phyloP scores from a whole-genome alignment of 2,329 filamentous ascomycete species.

The Xylariales sp. region DNA sequence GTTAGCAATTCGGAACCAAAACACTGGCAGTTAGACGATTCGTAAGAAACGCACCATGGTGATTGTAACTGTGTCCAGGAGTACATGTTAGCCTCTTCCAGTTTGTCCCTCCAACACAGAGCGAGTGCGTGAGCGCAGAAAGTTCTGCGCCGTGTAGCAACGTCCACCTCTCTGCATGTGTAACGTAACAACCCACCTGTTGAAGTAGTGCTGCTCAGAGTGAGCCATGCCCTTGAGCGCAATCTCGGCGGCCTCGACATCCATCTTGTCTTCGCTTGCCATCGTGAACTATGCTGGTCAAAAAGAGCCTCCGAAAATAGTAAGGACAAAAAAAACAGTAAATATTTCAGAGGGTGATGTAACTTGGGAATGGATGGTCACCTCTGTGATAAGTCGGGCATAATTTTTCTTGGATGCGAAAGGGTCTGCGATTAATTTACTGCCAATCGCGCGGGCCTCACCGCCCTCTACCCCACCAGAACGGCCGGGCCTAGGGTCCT shows the following conservation, averaged over 20 bases:
- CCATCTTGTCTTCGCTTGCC: conserved; percentile 45
- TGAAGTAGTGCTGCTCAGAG: conserved; percentile 99
- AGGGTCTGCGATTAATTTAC: conserved; percentile 5
- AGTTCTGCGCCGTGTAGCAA: no score
- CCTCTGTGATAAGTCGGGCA: conserved; percentile 7
- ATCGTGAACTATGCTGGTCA: conserved; percentile 26
- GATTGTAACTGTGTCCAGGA: conserved; percentile 71
- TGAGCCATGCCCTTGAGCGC: conserved; percentile 74
- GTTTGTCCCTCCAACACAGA: conserved; percentile 3
- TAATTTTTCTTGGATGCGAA: conserved; percentile 9
- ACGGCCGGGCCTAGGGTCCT: no score
- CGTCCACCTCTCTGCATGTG: no score
- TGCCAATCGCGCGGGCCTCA: conserved; percentile 6
- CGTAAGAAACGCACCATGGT: conserved; percentile 68
- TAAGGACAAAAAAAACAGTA: not conserved
- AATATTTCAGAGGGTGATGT: conserved; percentile 1
- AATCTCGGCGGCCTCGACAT: conserved; percentile 56
- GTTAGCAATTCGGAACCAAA: no score
- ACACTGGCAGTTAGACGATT: conserved; percentile 8
- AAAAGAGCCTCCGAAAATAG: conserved; percentile 1
- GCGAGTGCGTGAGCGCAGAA: no score
- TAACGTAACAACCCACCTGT: conserved; percentile 72
- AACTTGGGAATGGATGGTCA: no score
- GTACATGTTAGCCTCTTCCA: no score
- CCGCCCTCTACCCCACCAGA: conserved; percentile 4